Base-by-base conservation (phyloP, 2,329 filamentous ascomycete species). In the Dactylonectria macrodidyma region DNA sequence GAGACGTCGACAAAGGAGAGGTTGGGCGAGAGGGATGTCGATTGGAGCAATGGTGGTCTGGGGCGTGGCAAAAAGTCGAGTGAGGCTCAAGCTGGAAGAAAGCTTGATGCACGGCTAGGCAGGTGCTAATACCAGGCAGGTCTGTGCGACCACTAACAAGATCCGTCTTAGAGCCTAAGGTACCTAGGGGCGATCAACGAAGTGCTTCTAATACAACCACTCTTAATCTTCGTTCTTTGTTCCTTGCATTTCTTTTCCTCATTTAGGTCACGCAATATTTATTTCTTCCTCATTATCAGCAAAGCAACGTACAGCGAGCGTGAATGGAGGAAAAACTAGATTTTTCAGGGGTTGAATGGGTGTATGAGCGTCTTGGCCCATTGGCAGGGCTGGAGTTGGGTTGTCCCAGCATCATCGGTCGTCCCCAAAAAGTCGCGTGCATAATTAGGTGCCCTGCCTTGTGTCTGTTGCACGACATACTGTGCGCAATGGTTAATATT, bases 91-190 rank as follows among this genome's bases (percentile, higher is more conserved):
- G 36, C 26, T 46, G 6, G 9, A 36, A 54, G 47, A 60, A 51
- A 44, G 36, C 48, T 54, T 54, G 51, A 34, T 54, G 22, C 30
- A 30, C 50, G 12, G 47, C 34, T 60, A 48, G 34, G 44, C 47
- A 10, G 16, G 33, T 60, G 48, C 36, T 19, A 52, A 30, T 30
- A 30, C 26, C 26, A 30, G 26, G 26, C 24, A 22, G 59, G 48
- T 52, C 59, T 61, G 59, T 54, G 59, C 59, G 36, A 54, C 36
- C 16, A 61, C 48, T 34, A 61, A 46, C 47, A 61, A 52, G 10
- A 38, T 9, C 11, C 48, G 26, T 47, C 44, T 46, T 26, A 33
- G 16, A 30, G 16, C 26, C 26, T 30, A 19, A 19, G 19, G 19
- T 19, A 11, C 7, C 41, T 44, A 8, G 16, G 41, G 41, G 41